phyloP scores from a whole-genome alignment of 495 filamentous ascomycete species.

The Hypoxylon lienhwacheense region DNA sequence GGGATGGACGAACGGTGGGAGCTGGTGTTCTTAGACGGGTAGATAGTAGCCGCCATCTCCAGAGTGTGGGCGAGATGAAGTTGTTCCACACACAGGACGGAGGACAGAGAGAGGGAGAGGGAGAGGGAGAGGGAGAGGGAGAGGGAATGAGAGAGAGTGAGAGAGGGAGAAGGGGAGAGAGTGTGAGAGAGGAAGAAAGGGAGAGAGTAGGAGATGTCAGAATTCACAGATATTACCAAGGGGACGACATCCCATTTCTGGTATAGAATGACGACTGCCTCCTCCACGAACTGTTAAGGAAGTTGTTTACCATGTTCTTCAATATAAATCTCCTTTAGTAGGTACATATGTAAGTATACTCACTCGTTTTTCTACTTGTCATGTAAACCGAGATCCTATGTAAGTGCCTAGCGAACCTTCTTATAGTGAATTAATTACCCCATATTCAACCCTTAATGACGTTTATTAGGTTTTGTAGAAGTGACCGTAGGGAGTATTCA shows the following conservation, averaged over 20 bases:
- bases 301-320: no score
- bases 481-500: neutral
- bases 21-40: conserved; percentile 17
- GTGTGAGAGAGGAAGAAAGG: no score
- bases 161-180: no score
- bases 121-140: no score
- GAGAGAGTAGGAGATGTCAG: neutral
- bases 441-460: neutral
- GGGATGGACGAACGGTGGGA: conserved; percentile 17
- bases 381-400: no score
- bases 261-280: conserved; percentile 2
- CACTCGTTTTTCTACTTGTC: no score
- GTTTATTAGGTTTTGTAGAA: neutral
- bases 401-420: no score
- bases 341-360: no score
- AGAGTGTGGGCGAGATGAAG: conserved; percentile 7
- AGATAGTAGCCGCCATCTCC: conserved; percentile 27
- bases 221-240: neutral
- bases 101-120: neutral
- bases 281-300: neutral
- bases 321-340: no score
- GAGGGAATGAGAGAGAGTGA: no score
- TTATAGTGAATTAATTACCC: no score
- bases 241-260: conserved; percentile 13
- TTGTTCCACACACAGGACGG: neutral